A percentile compares a stretch with the other conserved stretches of the same genome.
These are phyloP conservation scores for Vigna angularis DNA, from an alignment of 306 rosid species.

Conservation along the genomic window DNA sequence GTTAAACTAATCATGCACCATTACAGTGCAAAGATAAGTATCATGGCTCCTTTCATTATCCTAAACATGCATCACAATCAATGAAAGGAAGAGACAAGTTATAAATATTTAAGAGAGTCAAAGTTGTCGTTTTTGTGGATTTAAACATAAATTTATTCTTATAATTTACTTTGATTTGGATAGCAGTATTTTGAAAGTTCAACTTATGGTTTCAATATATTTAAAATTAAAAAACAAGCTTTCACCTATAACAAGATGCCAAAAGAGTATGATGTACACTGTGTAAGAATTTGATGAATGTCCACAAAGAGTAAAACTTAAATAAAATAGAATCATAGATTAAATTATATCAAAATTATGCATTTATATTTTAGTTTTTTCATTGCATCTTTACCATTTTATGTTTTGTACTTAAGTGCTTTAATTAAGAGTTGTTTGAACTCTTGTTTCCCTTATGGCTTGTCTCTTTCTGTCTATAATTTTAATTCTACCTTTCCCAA, in stretches of 20 bases:
- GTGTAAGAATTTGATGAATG: not conserved
- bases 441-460: too few species aligned
- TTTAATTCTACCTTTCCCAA: too few species aligned
- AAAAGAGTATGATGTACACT: not conserved
- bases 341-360: too few species aligned
- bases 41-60: not conserved
- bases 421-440: too few species aligned
- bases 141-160: not conserved
- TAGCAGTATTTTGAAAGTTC: too few species aligned
- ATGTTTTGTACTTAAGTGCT: too few species aligned
- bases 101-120: not conserved
- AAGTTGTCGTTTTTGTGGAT: not conserved
- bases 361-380: too few species aligned
- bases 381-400: too few species aligned
- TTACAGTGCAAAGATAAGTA: not conserved
- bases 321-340: not conserved
- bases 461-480: too few species aligned
- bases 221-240: too few species aligned
- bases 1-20: conserved; percentile 10
- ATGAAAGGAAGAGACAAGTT: not conserved
- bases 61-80: conserved; percentile 9
- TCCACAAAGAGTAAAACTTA: not conserved
- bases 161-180: not conserved
- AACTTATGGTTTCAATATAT: too few species aligned
- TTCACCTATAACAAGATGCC: too few species aligned